phyloP scores from a whole-genome alignment of 129 eudicot species.

The Escallonia rubra region DNA sequence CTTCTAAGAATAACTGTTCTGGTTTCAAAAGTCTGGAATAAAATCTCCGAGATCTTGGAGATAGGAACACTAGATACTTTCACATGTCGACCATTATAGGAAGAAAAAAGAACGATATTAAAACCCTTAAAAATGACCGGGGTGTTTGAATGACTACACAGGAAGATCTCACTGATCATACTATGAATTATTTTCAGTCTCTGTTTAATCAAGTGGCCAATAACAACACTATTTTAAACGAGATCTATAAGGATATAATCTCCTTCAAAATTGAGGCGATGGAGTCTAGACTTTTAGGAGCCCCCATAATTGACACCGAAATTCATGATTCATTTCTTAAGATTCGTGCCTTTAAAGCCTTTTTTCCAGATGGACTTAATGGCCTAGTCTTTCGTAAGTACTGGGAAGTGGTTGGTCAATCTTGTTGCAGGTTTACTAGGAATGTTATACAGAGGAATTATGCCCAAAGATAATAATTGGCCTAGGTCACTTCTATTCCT shows the following conservation, averaged over 20 bases:
- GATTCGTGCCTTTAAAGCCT: background rate
- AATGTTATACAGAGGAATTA: background rate
- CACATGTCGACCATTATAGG: background rate
- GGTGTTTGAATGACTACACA: background rate
- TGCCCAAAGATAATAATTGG: background rate
- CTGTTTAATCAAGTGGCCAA: background rate
- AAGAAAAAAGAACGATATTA: background rate
- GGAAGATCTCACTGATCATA: background rate
- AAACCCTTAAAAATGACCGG: too few relatives aligned
- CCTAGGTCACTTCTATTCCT: background rate
- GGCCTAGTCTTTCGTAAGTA: background rate
- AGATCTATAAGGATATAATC: too few relatives aligned
- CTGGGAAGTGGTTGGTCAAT: background rate
- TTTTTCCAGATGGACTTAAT: background rate
- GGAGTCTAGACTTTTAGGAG: too few relatives aligned
- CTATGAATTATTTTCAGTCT: too few relatives aligned
- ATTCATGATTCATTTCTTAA: too few relatives aligned
- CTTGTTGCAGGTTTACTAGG: background rate
- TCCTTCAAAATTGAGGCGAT: background rate
- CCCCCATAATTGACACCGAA: background rate
- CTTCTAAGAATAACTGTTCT: background rate
- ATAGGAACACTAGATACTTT: background rate
- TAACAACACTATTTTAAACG: too few relatives aligned
- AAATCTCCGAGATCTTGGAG: background rate
- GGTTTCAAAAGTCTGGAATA: too few relatives aligned